phyloP scores from a whole-genome alignment of 257 asterid genomes.

The Coffea canephora region DNA sequence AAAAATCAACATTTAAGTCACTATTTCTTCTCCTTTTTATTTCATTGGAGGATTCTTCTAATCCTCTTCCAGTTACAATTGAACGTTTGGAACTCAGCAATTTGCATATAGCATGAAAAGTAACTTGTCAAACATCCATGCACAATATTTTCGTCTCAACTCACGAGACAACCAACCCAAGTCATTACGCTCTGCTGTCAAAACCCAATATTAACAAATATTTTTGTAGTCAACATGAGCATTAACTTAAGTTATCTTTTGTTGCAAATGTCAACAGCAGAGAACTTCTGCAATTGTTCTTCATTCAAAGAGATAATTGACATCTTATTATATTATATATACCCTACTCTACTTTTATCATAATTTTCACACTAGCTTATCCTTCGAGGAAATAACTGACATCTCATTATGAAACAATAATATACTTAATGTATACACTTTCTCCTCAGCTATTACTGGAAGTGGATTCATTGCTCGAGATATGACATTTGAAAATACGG shows the following conservation, averaged over 20 bases:
- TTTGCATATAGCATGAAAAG: background rate
- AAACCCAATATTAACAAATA: background rate
- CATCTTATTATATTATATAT: background rate
- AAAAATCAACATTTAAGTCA: background rate
- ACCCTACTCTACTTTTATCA: background rate
- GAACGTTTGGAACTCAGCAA: background rate
- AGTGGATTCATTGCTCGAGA: constrained; percentile 52
- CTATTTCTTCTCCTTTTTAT: background rate
- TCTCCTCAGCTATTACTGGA: constrained; percentile 45
- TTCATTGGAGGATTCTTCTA: background rate
- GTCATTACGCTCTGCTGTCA: background rate
- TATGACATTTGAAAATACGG: constrained; percentile 67
- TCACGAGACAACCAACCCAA: background rate
- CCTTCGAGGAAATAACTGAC: background rate
- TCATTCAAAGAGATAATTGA: background rate
- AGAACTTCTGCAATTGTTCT: background rate
- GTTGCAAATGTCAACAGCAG: background rate
- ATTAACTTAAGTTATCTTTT: background rate
- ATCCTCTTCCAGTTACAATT: background rate
- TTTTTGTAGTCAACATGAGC: background rate
- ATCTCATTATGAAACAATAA: background rate
- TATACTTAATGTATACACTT: background rate
- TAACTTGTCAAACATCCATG: background rate
- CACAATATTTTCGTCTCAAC: background rate
- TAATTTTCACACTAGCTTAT: too few relatives aligned